phyloP scores from a whole-genome alignment of 129 eudicot species.

The Sambucus nigra region DNA sequence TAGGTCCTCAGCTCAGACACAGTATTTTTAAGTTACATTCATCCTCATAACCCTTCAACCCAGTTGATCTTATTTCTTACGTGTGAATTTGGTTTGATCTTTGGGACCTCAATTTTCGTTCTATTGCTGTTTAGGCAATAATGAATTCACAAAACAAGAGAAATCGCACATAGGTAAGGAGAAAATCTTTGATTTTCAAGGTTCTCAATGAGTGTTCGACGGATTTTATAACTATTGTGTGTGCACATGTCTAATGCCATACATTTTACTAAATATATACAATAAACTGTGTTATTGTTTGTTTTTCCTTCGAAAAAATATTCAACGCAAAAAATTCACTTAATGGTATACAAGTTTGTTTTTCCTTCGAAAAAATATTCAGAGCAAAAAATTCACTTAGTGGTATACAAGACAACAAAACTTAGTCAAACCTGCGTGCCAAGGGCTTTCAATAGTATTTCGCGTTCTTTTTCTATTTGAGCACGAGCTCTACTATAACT shows the following conservation, averaged over 20 bases:
- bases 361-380: not conserved
- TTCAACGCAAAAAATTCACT: no score
- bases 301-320: not conserved
- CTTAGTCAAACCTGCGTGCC: conserved; percentile 55
- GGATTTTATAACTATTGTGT: not conserved
- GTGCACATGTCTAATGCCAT: not conserved
- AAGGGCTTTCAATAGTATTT: conserved; percentile 50
- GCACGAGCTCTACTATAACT: conserved; percentile 62
- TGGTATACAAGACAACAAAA: not conserved
- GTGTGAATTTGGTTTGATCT: no score
- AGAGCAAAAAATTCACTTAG: no score
- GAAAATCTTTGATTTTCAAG: not conserved
- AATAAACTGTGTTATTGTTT: not conserved
- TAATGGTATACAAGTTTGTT: no score
- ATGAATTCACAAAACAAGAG: no score
- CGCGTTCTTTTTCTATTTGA: conserved; percentile 77
- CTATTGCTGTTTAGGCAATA: no score
- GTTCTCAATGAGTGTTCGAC: not conserved
- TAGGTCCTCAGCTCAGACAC: no score
- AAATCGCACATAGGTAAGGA: not conserved
- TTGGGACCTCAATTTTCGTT: no score
- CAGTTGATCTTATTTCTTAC: no score
- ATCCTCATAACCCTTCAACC: no score
- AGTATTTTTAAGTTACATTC: no score
- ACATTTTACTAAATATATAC: no score